These are phyloP conservation scores for Haematococcus lacustris DNA, from an alignment of 139 green algal species.

Conservation along the genomic window DNA sequence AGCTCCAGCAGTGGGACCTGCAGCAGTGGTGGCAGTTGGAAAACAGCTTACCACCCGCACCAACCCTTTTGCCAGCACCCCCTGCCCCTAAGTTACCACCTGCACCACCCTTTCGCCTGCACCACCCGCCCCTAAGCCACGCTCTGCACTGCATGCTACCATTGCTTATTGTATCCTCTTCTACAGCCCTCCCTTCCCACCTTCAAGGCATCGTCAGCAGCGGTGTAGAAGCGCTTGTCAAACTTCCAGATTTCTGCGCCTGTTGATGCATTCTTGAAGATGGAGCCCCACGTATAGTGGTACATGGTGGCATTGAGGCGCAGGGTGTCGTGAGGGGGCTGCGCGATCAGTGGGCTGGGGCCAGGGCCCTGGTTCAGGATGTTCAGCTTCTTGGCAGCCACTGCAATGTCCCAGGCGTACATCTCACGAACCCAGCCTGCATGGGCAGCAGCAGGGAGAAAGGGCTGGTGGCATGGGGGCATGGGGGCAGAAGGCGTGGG, in stretches of 20 bases:
- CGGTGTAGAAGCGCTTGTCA: conserved; percentile 39
- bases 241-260: conserved; percentile 66
- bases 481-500: too few relatives aligned
- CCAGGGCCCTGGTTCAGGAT: conserved; percentile 32
- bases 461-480: too few relatives aligned
- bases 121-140: neutral
- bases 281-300: conserved; percentile 82
- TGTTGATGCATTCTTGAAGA: conserved; percentile 1
- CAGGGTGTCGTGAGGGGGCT: conserved; percentile 72
- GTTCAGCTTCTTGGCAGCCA: conserved; percentile 40
- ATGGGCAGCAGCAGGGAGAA: neutral
- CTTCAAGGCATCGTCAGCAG: conserved; percentile 29
- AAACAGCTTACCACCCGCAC: neutral
- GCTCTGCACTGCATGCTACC: too few relatives aligned
- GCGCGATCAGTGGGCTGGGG: conserved; percentile 52
- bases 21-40: neutral
- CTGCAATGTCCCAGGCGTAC: conserved; percentile 73
- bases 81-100: neutral
- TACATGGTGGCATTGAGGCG: conserved; percentile 65
- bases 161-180: too few relatives aligned
- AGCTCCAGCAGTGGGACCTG: conserved; percentile 44
- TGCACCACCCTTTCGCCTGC: neutral
- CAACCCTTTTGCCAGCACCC: neutral
- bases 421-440: conserved; percentile 87
- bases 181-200: too few relatives aligned